These are phyloP conservation scores for Colletotrichum sansevieriae DNA, from an alignment of 2,329 filamentous ascomycete genomes.

Conservation along the genomic window DNA sequence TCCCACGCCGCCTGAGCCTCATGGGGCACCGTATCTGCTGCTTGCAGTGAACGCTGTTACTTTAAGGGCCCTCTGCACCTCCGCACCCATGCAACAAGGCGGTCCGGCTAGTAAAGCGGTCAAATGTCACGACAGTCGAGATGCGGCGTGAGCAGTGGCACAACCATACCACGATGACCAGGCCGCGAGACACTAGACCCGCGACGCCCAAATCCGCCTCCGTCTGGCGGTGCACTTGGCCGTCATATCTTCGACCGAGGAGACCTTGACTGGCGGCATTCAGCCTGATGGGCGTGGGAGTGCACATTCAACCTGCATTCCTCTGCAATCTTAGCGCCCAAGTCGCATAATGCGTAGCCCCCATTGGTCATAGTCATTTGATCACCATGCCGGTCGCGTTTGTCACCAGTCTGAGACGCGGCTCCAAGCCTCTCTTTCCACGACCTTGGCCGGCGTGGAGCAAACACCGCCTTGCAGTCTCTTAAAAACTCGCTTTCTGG, in stretches of 20 bases:
- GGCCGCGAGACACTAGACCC: conserved; percentile 4
- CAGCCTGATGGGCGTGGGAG: conserved; percentile 17
- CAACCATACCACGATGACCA: neutral
- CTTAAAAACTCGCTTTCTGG: conserved; percentile 4
- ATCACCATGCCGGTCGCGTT: conserved; percentile 34
- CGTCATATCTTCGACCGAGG: conserved; percentile 15
- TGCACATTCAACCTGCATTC: conserved; percentile 4
- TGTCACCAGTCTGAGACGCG: conserved; percentile 31
- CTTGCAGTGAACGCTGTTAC: conserved; percentile 5
- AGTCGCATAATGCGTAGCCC: conserved; percentile 35
- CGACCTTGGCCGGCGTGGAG: conserved; percentile 1
- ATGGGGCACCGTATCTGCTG: neutral
- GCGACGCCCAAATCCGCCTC: conserved; percentile 12
- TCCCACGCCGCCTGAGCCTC: conserved; percentile 25
- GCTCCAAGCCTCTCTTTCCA: conserved; percentile 24
- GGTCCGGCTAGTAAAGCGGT: conserved; percentile 10
- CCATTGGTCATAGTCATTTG: conserved; percentile 34
- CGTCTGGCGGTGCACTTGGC: neutral
- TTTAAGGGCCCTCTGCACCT: neutral
- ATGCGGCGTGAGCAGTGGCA: neutral
- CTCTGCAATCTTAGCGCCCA: conserved; percentile 38
- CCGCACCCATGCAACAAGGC: conserved; percentile 9
- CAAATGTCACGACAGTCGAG: conserved; percentile 3
- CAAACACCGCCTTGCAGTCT: conserved; percentile 22
- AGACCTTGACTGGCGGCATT: conserved; percentile 9